Percentiles rank a stretch among this genome's conserved stretches.
Evolutionary conservation across 78 protist species (phyloP).

Genomic region (Speleostelium caveatum): DNA sequence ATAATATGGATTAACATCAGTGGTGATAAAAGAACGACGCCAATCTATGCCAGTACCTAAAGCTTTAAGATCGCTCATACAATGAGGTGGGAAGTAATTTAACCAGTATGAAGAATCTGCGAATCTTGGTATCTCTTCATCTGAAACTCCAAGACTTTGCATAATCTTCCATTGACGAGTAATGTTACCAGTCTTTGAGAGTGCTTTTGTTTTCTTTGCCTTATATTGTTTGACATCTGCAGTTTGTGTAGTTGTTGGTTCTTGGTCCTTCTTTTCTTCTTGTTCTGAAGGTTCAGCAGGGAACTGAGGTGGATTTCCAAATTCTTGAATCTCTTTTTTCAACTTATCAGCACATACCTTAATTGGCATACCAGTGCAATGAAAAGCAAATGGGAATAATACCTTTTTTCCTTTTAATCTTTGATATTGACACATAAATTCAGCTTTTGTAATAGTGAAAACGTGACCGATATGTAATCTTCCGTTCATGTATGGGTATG

Average conservation of each 20-base stretch:
- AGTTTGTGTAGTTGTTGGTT: neutral
- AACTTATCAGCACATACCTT: constrained; percentile 97
- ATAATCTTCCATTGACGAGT: constrained; percentile 96
- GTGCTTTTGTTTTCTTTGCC: constrained; percentile 89
- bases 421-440: constrained; percentile 97
- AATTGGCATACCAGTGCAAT: constrained; percentile 99
- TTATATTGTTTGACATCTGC: constrained; percentile 56
- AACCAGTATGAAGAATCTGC: constrained; percentile 97
- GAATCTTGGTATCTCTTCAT: constrained; percentile 96
- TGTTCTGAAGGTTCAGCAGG: constrained; percentile 66
- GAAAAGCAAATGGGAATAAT: constrained; percentile 99
- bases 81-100: constrained; percentile 98
- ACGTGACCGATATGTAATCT: constrained; percentile 99
- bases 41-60: constrained; percentile 97
- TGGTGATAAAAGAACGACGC: constrained; percentile 99
- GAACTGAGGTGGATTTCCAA: constrained; percentile 93
- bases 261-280: constrained; percentile 7
- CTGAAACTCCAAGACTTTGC: constrained; percentile 91
- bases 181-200: constrained; percentile 90
- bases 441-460: constrained; percentile 98
- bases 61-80: constrained; percentile 89
- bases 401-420: constrained; percentile 94
- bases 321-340: constrained; percentile 86
- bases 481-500: constrained; percentile 99
- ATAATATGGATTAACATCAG: constrained; percentile 98